Conservation (phyloP, 768 basidiomycete species). For the Megacollybia marginata region DNA sequence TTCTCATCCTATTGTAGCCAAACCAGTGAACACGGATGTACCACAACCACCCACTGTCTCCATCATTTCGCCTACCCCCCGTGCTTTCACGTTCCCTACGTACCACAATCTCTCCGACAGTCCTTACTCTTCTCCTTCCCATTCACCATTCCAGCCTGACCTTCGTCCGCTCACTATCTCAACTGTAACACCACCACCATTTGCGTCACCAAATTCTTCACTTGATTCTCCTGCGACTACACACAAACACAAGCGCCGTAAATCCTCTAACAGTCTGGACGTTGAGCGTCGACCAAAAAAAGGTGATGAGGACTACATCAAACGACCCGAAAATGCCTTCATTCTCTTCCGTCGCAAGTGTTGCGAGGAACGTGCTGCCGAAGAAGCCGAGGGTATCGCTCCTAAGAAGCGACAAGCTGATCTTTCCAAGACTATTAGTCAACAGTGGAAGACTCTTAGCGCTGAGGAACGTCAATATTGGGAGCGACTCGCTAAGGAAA, state of each 20-base stretch:
- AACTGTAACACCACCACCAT: slow-evolving; percentile 14
- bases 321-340: slow-evolving; percentile 80
- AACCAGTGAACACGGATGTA: slow-evolving; percentile 69
- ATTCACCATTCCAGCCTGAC: slow-evolving; percentile 71
- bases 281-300: slow-evolving; percentile 55
- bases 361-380: slow-evolving; percentile 58
- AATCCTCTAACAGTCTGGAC: slow-evolving; percentile 35
- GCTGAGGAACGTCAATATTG: slow-evolving; percentile 63
- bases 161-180: slow-evolving; percentile 41
- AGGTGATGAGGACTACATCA: slow-evolving; percentile 80
- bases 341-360: slow-evolving; percentile 78
- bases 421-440: slow-evolving; percentile 75
- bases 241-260: slow-evolving; percentile 42
- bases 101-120: slow-evolving; percentile 57
- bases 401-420: slow-evolving; percentile 66
- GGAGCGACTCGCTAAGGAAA: slow-evolving; percentile 72
- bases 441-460: slow-evolving; percentile 68
- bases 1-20: slow-evolving; percentile 33
- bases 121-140: slow-evolving; percentile 60
- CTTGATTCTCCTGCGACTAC: too few species aligned
- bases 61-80: slow-evolving; percentile 65
- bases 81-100: slow-evolving; percentile 63
- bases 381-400: slow-evolving; percentile 35
- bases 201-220: too few species aligned
- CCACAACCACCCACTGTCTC: slow-evolving; percentile 45